Percentiles rank a stretch among this genome's conserved stretches.
phyloP scores from a whole-genome alignment of 2,329 filamentous ascomycete genomes.

The Beauveria bassiana region DNA sequence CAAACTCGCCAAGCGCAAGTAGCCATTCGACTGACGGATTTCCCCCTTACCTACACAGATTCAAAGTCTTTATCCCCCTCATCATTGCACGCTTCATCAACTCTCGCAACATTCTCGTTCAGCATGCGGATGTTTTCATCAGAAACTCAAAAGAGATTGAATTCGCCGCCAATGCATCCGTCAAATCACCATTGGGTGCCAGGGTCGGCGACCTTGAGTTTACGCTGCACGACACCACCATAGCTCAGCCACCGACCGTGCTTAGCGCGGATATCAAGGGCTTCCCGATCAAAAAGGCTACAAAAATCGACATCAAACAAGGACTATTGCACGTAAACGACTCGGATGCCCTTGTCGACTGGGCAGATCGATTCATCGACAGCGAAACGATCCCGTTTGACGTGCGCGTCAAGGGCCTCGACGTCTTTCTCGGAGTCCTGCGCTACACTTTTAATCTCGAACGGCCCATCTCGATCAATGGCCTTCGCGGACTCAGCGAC shows the following conservation, averaged over 20 bases:
- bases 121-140: neutral
- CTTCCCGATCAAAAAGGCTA: neutral
- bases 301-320: neutral
- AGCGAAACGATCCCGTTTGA: neutral
- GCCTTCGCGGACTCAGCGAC: neutral
- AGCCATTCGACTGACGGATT: neutral
- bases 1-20: slow-evolving; percentile 1
- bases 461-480: neutral
- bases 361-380: slow-evolving; percentile 2
- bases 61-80: slow-evolving; percentile 3
- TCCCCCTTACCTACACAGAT: neutral
- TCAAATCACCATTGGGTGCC: neutral
- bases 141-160: neutral
- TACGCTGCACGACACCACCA: neutral
- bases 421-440: neutral
- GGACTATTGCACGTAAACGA: neutral
- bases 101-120: neutral
- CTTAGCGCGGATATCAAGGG: slow-evolving; percentile 1
- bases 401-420: neutral
- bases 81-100: slow-evolving; percentile 4
- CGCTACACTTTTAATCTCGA: neutral
- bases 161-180: neutral
- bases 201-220: slow-evolving; percentile 2
- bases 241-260: neutral
- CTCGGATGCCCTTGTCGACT: neutral